Evolutionary conservation across 1,139 yeast species (phyloP), one percentile per base, ranked within the genome.

Genomic region (Candida frijolesensis): DNA sequence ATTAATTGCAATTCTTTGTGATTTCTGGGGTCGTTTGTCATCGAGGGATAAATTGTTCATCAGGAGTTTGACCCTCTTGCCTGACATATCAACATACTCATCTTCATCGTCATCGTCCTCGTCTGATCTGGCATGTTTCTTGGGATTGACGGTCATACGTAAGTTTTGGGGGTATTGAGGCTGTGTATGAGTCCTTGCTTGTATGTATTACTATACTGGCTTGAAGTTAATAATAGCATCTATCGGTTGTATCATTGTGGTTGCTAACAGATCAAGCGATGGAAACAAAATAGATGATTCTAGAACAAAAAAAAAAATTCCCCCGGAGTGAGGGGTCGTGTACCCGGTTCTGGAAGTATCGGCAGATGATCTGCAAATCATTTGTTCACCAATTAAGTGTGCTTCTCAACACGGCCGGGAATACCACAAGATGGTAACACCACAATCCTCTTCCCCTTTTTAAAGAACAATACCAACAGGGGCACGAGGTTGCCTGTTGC

Each of bases 51-150:
- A 48, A 7, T 47, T 46, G 8, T 53, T 44, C 40, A 60, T 53
- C 33, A 59, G 46, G 12, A 60, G 46, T 40, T 52, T 57, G 5
- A 57, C 49, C 27, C 58, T 44, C 42, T 60, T 59, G 8, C 56
- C 55, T 4, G 49, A 30, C 18, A 48, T 38, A 29, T 49, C 56
- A 29, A 44, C 40, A 15, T 51, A 25, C 11, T 50, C 51, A 14
- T 50, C 51, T 10, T 35, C 43, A 14, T 48, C 54, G 16, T 46
- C 51, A 9, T 54, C 53, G 9, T 49, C 50, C 10, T 53, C 53
- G 10, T 50, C 53, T 6, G 47, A 53, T 34, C 51, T 42, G 10
- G 47, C 44, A 39, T 47, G 53, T 22, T 54, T 52, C 27, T 38
- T 38, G 15, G 30, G 10, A 12, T 38, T 38, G 29, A 25, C 16